Base-by-base conservation (phyloP, 176 grass and related monocot genomes). In the Miscanthus lutarioriparius region DNA sequence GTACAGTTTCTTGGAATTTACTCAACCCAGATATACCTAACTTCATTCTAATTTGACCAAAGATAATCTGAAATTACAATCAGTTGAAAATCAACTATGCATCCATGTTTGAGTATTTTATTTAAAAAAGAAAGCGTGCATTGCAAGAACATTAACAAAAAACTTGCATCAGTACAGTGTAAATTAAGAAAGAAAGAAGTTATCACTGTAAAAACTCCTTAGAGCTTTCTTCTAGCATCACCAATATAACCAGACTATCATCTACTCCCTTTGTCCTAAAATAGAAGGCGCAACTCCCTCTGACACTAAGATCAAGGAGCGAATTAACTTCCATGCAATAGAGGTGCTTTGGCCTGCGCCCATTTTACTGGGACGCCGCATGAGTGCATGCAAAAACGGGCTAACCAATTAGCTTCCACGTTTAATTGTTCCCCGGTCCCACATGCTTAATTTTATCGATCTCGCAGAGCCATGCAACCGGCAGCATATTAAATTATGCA, bases 121-220 rank as follows among this genome's bases (percentile, higher is more conserved):
- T 27, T 43, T 45, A 12, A 45, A 43, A 64, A 28, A 56, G 17
- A 35, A 64, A 30, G 59, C 10, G 4, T 25, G 27, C 39, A n/a
- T 30, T 79, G 38, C 38, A 44, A 79, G 8, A 79, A 47, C 65
- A 66, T 44, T 79, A 19, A 17, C 16, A 79, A 66, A 66, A 66
- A 65, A 13, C 2, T 65, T 64, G 40, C 61, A 65, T 13, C 17
- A 49, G 27, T 37, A 58, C 32, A 22, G 40, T 66, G 16, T 33
- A 75, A 35, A 32, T 75, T 30, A 45, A 19, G 43, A 48, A 30
- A 48, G 23, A 35, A 30, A 56, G 2, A 75, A 33, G 47, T 5
- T 48, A 44, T 49, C 26, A 35, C 41, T 45, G 27, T 41, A 35
- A 43, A 44, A 61, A 76, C 49, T 41, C 41, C 35, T 9, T 41